Conservation (phyloP, 495 filamentous ascomycete genomes). For the Penicillium coffeae region DNA sequence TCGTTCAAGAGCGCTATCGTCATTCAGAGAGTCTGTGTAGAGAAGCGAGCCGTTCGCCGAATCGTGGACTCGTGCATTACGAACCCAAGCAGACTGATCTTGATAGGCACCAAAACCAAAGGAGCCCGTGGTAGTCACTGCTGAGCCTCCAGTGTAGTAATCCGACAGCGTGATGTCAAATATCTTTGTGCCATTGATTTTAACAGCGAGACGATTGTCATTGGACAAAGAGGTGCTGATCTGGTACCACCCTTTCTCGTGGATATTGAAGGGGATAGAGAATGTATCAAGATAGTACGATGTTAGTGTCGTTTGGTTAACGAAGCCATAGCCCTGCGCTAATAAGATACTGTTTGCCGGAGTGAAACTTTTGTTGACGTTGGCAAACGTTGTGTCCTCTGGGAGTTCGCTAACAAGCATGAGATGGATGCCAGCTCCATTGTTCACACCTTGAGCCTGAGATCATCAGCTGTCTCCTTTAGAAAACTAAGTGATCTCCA, state of each 20-base stretch:
- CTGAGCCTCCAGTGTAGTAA: neutral
- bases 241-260: neutral
- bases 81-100: constrained; percentile 2
- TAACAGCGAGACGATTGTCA: neutral
- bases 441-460: neutral
- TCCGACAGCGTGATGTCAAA: neutral
- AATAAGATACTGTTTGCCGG: neutral
- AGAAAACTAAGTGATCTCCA: too few relatives aligned
- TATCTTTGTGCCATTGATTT: neutral
- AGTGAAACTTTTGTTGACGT: constrained; percentile 1
- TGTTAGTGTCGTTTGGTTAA: constrained; percentile 2
- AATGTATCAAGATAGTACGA: neutral
- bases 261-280: neutral
- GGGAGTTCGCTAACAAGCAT: constrained; percentile 2
- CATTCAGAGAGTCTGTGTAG: too few relatives aligned
- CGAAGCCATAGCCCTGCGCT: neutral
- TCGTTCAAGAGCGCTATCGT: too few relatives aligned
- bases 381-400: neutral
- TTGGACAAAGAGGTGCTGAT: neutral
- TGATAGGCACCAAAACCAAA: constrained; percentile 6
- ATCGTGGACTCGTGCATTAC: too few relatives aligned
- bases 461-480: neutral
- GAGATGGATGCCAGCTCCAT: neutral
- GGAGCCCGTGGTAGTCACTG: neutral
- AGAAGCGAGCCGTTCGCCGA: too few relatives aligned